Percentiles rank a stretch among this genome's conserved stretches.
These are phyloP conservation scores for Pseudonectria foliicola DNA, from an alignment of 2,329 filamentous ascomycete species.

Conservation along the genomic window DNA sequence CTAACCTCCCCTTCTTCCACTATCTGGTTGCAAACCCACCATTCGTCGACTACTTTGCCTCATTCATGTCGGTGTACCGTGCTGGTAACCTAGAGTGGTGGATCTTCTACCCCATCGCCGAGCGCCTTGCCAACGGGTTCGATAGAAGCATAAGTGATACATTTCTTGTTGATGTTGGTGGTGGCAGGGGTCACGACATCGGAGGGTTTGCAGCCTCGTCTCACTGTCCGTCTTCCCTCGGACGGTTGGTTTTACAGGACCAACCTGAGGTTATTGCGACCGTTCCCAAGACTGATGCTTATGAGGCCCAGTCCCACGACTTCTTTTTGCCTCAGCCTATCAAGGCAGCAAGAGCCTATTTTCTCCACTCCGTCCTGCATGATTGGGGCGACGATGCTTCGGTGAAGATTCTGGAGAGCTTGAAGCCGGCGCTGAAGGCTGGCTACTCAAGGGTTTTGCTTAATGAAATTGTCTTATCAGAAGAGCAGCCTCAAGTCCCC, in stretches of 20 bases:
- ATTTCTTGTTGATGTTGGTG: slow-evolving; percentile 13
- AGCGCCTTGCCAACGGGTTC: slow-evolving; percentile 4
- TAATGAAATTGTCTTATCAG: slow-evolving; percentile 10
- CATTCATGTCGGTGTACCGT: slow-evolving; percentile 10
- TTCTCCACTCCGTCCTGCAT: slow-evolving; percentile 28
- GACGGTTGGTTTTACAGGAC: slow-evolving; percentile 13
- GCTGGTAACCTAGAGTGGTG: slow-evolving; percentile 8
- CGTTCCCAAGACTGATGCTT: slow-evolving; percentile 1
- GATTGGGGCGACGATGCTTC: slow-evolving; percentile 29
- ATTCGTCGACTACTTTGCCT: slow-evolving; percentile 8
- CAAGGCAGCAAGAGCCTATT: slow-evolving; percentile 5
- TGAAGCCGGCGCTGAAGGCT: slow-evolving; percentile 22
- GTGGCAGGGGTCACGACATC: slow-evolving; percentile 13
- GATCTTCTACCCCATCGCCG: slow-evolving; percentile 6
- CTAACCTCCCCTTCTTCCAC: slow-evolving; percentile 6
- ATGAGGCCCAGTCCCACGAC: slow-evolving; percentile 6
- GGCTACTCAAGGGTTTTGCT: slow-evolving; percentile 10
- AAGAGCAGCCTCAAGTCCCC: slow-evolving; percentile 5
- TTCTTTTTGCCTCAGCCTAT: slow-evolving; percentile 16
- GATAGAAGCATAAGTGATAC: slow-evolving; percentile 2
- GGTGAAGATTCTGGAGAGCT: slow-evolving; percentile 23
- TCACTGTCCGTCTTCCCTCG: not conserved
- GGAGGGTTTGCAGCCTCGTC: slow-evolving; percentile 8
- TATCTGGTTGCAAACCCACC: slow-evolving; percentile 6
- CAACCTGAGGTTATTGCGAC: slow-evolving; percentile 11